A percentile compares a stretch with the other conserved stretches of the same genome.
These are phyloP conservation scores for Fusarium sp. DNA, from an alignment of 2,329 filamentous ascomycete genomes.

Conservation along the genomic window DNA sequence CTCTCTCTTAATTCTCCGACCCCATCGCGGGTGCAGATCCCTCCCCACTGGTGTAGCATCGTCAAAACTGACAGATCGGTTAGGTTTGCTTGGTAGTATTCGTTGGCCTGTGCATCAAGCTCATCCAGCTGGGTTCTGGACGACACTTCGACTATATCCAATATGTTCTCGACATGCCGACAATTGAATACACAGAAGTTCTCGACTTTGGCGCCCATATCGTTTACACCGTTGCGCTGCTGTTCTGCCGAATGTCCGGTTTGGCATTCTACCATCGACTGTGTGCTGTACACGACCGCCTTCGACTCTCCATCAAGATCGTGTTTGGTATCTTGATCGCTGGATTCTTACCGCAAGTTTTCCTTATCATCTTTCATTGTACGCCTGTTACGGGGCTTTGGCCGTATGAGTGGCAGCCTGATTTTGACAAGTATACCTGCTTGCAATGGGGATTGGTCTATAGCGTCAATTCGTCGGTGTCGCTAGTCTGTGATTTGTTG, in stretches of 20 bases:
- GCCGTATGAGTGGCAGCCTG: constrained; percentile 61
- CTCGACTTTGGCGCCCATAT: constrained; percentile 63
- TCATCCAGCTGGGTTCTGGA: constrained; percentile 61
- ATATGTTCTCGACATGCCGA: constrained; percentile 56
- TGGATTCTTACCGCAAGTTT: constrained; percentile 59
- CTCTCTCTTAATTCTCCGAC: not conserved
- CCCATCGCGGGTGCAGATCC: constrained; percentile 10
- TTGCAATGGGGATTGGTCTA: constrained; percentile 63
- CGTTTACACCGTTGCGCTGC: constrained; percentile 61
- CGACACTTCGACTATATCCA: constrained; percentile 58
- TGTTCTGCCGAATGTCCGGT: constrained; percentile 62
- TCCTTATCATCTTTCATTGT: constrained; percentile 63
- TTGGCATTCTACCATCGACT: constrained; percentile 63
- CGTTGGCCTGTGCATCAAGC: constrained; percentile 53
- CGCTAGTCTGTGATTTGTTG: constrained; percentile 60
- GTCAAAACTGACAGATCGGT: constrained; percentile 10
- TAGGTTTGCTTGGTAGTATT: constrained; percentile 55
- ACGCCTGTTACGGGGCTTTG: constrained; percentile 60
- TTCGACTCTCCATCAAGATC: constrained; percentile 50
- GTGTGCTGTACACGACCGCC: constrained; percentile 50
- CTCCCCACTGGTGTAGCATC: not conserved
- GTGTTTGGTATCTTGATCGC: constrained; percentile 52
- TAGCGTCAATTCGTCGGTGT: constrained; percentile 60
- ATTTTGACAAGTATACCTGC: constrained; percentile 54
- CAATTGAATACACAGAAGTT: constrained; percentile 56